Evolutionary conservation across 1,284 basidiomycete genomes (phyloP).

Genomic region (Mycosarcoma mackinlayi): DNA sequence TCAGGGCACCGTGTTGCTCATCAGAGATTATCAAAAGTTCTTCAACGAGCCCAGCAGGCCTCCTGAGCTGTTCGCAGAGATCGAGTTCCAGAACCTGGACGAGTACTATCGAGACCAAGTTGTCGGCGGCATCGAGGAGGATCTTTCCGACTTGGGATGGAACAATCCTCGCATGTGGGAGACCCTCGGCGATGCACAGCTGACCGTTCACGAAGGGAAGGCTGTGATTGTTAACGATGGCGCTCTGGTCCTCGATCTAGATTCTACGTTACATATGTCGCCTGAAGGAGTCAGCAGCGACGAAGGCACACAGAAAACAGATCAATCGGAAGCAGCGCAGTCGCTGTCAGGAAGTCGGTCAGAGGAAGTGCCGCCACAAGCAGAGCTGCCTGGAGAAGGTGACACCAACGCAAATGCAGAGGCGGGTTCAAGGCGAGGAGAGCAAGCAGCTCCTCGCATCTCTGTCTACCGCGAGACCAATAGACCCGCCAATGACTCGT

Average conservation of each 20-base stretch:
- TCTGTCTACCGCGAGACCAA: conserved; percentile 17
- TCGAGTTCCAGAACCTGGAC: conserved; percentile 29
- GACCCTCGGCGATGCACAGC: conserved; percentile 22
- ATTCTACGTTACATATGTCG: neutral
- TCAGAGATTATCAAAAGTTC: conserved; percentile 52
- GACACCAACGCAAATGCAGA: neutral
- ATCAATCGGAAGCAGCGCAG: neutral
- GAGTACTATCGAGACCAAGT: conserved; percentile 10
- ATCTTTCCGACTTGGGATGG: conserved; percentile 19
- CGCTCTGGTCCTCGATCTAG: conserved; percentile 18
- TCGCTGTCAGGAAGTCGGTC: neutral
- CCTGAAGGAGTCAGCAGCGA: neutral
- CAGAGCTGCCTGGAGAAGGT: neutral
- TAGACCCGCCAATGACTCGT: neutral
- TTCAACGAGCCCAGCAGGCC: conserved; percentile 23
- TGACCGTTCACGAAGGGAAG: conserved; percentile 49
- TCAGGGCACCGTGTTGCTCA: conserved; percentile 49
- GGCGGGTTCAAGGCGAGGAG: neutral
- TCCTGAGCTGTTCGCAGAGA: conserved; percentile 36
- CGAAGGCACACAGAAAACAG: neutral
- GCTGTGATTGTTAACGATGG: conserved; percentile 37
- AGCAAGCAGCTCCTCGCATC: conserved; percentile 4
- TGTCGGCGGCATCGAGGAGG: conserved; percentile 5
- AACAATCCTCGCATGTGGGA: conserved; percentile 40
- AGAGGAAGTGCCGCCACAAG: neutral